phyloP scores from a whole-genome alignment of 192 early-diverging fungal genomes.

The Haplosporangium gracile region DNA sequence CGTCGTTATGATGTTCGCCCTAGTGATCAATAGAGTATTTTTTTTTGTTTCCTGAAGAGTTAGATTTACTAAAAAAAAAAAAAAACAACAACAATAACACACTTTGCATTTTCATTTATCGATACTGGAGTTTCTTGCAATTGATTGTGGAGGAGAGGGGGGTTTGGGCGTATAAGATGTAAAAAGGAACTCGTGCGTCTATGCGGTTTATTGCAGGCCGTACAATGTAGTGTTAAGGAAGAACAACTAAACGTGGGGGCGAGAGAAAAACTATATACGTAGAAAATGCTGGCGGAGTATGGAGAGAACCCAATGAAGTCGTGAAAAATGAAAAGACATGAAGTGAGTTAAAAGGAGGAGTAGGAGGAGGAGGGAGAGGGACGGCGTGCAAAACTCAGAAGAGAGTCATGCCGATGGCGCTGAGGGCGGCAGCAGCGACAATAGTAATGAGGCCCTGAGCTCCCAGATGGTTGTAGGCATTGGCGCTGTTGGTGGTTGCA shows the following conservation, averaged over 20 bases:
- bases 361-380: not conserved
- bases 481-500: not conserved
- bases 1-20: slow-evolving; percentile 81
- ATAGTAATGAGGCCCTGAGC: not conserved
- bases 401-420: not conserved
- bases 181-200: not conserved
- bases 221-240: not conserved
- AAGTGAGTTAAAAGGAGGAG: not conserved
- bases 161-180: too few species aligned
- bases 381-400: not conserved
- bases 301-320: not conserved
- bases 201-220: not conserved
- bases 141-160: too few species aligned
- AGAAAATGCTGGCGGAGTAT: not conserved
- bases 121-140: not conserved
- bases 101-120: not conserved
- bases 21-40: slow-evolving; percentile 30
- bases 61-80: too few species aligned
- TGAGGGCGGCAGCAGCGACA: not conserved
- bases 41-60: not conserved
- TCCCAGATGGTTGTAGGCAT: not conserved
- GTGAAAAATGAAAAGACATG: not conserved
- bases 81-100: not conserved
- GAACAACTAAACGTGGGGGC: not conserved
- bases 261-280: too few species aligned